phyloP scores from a whole-genome alignment of 345 rosid genomes.

The Citrus trifoliata region DNA sequence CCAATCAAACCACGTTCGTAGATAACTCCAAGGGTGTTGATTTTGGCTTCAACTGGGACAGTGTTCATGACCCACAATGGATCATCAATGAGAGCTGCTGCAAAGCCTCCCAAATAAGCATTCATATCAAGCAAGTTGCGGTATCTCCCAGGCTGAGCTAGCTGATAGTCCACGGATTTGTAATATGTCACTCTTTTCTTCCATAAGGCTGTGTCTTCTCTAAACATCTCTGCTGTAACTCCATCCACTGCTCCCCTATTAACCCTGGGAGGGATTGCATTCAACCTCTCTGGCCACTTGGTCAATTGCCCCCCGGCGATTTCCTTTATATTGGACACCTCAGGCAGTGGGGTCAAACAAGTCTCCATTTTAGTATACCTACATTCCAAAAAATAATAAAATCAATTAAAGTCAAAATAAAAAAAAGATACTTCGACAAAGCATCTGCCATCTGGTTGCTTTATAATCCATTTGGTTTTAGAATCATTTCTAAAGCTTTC shows the following conservation, averaged over 20 bases:
- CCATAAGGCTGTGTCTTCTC: constrained; percentile 64
- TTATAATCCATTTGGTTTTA: constrained; percentile 28
- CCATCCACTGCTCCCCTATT: constrained; percentile 50
- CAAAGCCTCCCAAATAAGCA: constrained; percentile 74
- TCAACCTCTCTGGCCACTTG: constrained; percentile 84
- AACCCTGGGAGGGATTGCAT: constrained; percentile 76
- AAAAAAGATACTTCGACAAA: not conserved
- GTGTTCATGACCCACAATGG: constrained; percentile 90
- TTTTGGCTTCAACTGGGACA: constrained; percentile 60
- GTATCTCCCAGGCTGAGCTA: constrained; percentile 69
- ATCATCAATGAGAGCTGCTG: constrained; percentile 69
- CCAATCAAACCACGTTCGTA: constrained; percentile 91
- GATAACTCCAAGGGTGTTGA: constrained; percentile 73
- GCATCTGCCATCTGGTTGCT: constrained; percentile 10
- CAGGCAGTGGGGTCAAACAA: constrained; percentile 82
- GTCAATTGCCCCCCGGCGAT: constrained; percentile 65
- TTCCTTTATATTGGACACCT: constrained; percentile 50
- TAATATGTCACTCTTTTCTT: constrained; percentile 62
- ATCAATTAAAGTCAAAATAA: not conserved
- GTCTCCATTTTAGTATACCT: constrained; percentile 87
- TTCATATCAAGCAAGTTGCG: constrained; percentile 94
- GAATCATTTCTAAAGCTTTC: constrained; percentile 21
- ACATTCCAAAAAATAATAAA: not conserved
- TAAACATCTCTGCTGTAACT: constrained; percentile 46
- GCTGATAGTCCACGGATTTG: constrained; percentile 60